These are phyloP conservation scores for Pichia sp. DNA, from an alignment of 1,139 yeast genomes.

Conservation along the genomic window DNA sequence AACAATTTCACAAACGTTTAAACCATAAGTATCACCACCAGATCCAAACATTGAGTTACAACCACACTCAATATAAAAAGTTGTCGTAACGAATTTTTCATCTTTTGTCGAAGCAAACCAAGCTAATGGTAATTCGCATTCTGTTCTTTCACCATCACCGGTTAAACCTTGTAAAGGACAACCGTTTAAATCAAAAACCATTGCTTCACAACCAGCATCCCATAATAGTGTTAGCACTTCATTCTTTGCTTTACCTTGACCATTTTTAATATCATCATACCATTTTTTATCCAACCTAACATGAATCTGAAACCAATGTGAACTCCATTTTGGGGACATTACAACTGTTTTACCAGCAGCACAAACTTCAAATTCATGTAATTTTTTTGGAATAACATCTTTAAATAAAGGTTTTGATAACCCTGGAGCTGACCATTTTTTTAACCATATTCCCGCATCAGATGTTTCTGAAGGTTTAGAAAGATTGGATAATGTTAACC, in stretches of 20 bases:
- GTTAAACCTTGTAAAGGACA: constrained; percentile 77
- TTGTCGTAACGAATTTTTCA: constrained; percentile 32
- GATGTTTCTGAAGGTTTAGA: constrained; percentile 12
- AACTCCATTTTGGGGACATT: constrained; percentile 76
- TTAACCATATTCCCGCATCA: constrained; percentile 39
- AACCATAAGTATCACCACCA: constrained; percentile 48
- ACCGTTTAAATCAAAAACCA: constrained; percentile 64
- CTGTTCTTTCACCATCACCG: constrained; percentile 75
- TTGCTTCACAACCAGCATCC: constrained; percentile 85
- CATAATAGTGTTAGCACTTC: constrained; percentile 58
- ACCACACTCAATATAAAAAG: constrained; percentile 79
- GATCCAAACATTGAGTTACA: constrained; percentile 95
- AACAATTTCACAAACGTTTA: constrained; percentile 69
- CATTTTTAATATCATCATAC: constrained; percentile 28
- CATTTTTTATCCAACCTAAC: constrained; percentile 59
- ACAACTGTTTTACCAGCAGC: constrained; percentile 76
- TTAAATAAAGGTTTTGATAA: constrained; percentile 70
- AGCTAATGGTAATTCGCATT: constrained; percentile 59
- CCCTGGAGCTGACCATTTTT: constrained; percentile 63
- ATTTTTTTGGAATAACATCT: constrained; percentile 49
- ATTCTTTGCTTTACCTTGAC: constrained; percentile 32
- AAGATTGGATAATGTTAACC: constrained; percentile 38
- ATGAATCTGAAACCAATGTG: constrained; percentile 82
- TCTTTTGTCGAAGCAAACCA: constrained; percentile 30
- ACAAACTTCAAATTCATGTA: constrained; percentile 51